Conservation (phyloP, 2,329 filamentous ascomycete species). For the Pezicula neosporulosa region DNA sequence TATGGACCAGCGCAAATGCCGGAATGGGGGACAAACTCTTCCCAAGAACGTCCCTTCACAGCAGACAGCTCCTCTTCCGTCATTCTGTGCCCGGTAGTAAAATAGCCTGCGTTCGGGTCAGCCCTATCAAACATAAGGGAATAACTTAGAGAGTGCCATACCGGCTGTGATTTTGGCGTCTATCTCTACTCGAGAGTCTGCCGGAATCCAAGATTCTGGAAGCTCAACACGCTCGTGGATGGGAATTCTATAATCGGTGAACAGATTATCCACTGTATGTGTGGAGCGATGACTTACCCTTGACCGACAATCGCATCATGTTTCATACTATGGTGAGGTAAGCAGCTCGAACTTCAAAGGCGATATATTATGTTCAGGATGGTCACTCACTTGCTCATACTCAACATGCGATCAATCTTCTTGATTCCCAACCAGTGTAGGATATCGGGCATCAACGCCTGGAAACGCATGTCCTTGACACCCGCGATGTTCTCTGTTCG, state of each 20-base stretch:
- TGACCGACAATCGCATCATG: conserved; percentile 84
- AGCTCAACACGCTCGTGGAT: conserved; percentile 90
- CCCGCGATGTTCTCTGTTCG: conserved; percentile 98
- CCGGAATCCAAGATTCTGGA: conserved; percentile 89
- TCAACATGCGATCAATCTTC: conserved; percentile 97
- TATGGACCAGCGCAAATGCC: conserved; percentile 11
- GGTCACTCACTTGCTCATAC: conserved; percentile 74
- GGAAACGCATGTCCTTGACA: conserved; percentile 96
- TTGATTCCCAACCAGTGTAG: conserved; percentile 97
- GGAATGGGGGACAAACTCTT: conserved; percentile 55
- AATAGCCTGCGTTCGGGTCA: conserved; percentile 51
- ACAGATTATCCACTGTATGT: not conserved
- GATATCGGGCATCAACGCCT: conserved; percentile 96
- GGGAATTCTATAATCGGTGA: conserved; percentile 56
- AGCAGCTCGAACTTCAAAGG: conserved; percentile 13
- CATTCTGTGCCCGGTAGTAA: conserved; percentile 88
- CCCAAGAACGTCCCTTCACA: conserved; percentile 89
- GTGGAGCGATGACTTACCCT: conserved; percentile 44
- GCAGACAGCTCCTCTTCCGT: conserved; percentile 80
- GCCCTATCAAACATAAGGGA: conserved; percentile 18
- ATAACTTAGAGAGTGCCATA: conserved; percentile 32
- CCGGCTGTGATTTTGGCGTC: conserved; percentile 97
- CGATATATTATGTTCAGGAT: conserved; percentile 7
- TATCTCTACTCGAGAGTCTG: conserved; percentile 95
- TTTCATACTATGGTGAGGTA: conserved; percentile 63